Evolutionary conservation across 805 yeast species (phyloP), one percentile per base, ranked within the genome.

Genomic region (Scheffersomyces stipitis): DNA sequence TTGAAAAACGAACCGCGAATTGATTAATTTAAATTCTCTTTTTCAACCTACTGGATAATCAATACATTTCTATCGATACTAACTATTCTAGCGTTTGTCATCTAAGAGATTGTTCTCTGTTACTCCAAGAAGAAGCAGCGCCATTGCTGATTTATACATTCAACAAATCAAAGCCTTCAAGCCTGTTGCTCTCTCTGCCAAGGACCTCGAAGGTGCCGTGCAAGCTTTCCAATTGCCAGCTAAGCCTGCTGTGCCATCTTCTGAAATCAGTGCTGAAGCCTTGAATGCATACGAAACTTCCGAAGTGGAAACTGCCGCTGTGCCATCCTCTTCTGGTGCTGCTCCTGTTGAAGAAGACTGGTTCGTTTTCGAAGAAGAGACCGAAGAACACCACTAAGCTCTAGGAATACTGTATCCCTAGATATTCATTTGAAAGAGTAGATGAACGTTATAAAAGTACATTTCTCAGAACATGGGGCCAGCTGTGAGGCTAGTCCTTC

Each of bases 131-230:
- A 65, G 69, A 61, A 51, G 50, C 51, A 77, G 90, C 76, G 72
- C 85, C 60, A 66, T 90, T 59, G 77, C 86, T 64, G 96, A 90
- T 51, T 77, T 90, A 52, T 90, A 90, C 74, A 69, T 91, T 59
- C 80, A 77, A 64, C 96, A 90, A 68, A 73, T 93, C 68, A 86
- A 83, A 73, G 79, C 80, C 45, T 90, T 86, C 81, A 88, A 89
- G 75, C 90, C 96, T 60, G 77, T 83, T 41, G 80, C 88, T 43
- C 60, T 83, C 37, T 68, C 84, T 41, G 79, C 85, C 41, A 72
- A 77, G 49, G 95, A 86, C 51, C 83, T 91, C 45, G 88, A 81
- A 56, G 76, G 80, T 47, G 76, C 83, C 48, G 91, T 89, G 51
- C 81, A 83, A 69, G 79, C 85, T 53, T 93, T 96, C 93, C 66